A percentile compares a stretch with the other conserved stretches of the same genome.
These are phyloP conservation scores for Mortierella sp. DNA, from an alignment of 371 early-diverging fungal genomes.

Conservation along the genomic window DNA sequence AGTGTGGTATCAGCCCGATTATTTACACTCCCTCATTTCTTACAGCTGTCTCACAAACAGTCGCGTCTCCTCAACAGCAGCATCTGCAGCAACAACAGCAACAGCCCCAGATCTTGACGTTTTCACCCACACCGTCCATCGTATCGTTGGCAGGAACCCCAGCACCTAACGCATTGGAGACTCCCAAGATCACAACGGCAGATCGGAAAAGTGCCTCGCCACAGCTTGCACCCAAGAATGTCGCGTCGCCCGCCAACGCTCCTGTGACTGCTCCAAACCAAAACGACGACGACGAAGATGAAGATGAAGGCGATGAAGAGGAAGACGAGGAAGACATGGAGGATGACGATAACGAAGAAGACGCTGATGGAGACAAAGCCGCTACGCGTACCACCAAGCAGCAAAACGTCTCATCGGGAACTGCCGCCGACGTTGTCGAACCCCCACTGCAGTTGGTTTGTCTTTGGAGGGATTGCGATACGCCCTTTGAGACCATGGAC, in stretches of 20 bases:
- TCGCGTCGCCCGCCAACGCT: constrained; percentile 13
- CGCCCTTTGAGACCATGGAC: constrained; percentile 61
- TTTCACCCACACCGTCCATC: constrained; percentile 30
- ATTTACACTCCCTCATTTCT: background rate
- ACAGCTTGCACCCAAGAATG: constrained; percentile 4
- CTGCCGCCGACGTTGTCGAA: background rate
- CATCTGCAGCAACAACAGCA: constrained; percentile 23
- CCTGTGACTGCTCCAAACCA: constrained; percentile 3
- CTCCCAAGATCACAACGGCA: background rate
- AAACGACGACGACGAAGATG: constrained; percentile 18
- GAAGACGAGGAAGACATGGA: constrained; percentile 30
- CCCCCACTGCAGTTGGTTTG: constrained; percentile 55
- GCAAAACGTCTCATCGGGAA: background rate
- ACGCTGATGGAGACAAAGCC: constrained; percentile 14
- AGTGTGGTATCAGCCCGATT: background rate
- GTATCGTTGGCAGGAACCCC: constrained; percentile 14
- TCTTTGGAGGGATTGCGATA: constrained; percentile 68
- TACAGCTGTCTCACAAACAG: constrained; percentile 7
- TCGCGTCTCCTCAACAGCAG: constrained; percentile 20
- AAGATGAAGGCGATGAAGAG: constrained; percentile 27
- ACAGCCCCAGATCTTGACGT: constrained; percentile 22
- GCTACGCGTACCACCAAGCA: background rate
- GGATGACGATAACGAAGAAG: constrained; percentile 28
- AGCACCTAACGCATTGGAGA: constrained; percentile 7
- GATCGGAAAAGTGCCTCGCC: constrained; percentile 12